Conservation (phyloP, 2,329 filamentous ascomycete genomes). For the Pestalotiopsis sp. region DNA sequence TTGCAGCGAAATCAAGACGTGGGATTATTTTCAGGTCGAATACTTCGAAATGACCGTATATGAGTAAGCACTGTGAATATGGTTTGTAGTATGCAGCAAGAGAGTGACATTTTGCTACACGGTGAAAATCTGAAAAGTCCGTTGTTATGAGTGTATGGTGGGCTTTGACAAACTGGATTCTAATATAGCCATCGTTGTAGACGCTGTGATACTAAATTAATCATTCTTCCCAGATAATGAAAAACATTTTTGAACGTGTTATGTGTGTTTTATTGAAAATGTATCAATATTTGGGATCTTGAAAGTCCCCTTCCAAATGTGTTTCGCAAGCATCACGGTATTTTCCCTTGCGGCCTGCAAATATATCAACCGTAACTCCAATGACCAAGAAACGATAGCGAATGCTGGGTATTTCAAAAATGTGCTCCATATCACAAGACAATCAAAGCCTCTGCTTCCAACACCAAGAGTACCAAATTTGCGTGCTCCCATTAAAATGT, state of each 20-base stretch:
- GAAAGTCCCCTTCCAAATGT: neutral
- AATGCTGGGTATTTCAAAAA: slow-evolving; percentile 7
- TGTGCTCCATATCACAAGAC: neutral
- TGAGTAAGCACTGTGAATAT: too few species aligned
- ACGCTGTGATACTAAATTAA: too few species aligned
- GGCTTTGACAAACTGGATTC: too few species aligned
- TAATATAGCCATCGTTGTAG: too few species aligned
- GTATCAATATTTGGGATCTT: neutral
- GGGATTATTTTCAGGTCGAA: too few species aligned
- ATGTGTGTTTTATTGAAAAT: neutral
- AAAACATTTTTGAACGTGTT: neutral
- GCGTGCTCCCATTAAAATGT: neutral
- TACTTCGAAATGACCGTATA: too few species aligned
- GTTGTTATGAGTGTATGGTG: too few species aligned
- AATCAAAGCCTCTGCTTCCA: neutral
- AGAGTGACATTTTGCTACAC: too few species aligned
- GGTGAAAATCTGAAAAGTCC: too few species aligned
- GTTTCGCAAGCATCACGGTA: neutral
- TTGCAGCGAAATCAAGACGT: too few species aligned
- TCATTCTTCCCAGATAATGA: too few species aligned
- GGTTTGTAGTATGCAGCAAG: too few species aligned
- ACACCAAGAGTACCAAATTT: neutral
- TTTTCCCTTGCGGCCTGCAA: neutral
- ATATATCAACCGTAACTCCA: neutral
- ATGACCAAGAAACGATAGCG: neutral